Evolutionary conservation across 352 stramenopile species (phyloP), one percentile per base, ranked within the genome.

Genomic region (Peronospora belbahrii): DNA sequence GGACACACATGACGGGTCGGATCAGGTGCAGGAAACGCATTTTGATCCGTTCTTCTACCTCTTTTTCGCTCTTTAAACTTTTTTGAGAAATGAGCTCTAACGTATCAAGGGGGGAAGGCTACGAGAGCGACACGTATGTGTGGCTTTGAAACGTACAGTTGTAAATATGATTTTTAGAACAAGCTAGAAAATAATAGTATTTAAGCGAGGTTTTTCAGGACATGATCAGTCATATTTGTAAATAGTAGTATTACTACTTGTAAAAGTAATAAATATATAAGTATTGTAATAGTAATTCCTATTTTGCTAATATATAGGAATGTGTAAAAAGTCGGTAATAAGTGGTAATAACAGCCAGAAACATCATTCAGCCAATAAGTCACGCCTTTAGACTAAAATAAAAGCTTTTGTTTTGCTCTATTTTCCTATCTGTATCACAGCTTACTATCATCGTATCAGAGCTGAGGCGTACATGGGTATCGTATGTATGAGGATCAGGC

Each of bases 21-120:
- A 99, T 98, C 62, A 99, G 71, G 69, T 99, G 95, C 54, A 99
- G 74, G 73, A 99, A 98, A 66, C 95, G 92, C 95, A 99, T 65
- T n/a, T 11, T 61, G 43, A 42, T 37, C 6, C 42, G 27, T 24
- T 6, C 14, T 48, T 17, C 14, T 39, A 11, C 6, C 15, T 17
- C 19, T 23, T 7, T n/a, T 45, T 33, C 1, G 0, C 32, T 53
- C 43, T 58, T 45, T 45, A 52, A 42, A 55, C 47, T 69, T 53
- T n/a, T 65, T 65, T 65, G 36, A 20, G 52, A 57, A 72, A 67
- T 71, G 58, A 67, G 44, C n/a, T n/a, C n/a, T 20, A 43, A 17
- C 6, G 30, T 18, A 3, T 18, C 17, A 17, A 13, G 11, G 28
- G 28, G 4, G 4, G 7, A 13, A 18, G 1, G 23, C 14, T 23